Percentiles rank a stretch among this genome's conserved stretches.
Conservation (phyloP, 768 basidiomycete genomes). For the Scleroderma citrinum region DNA sequence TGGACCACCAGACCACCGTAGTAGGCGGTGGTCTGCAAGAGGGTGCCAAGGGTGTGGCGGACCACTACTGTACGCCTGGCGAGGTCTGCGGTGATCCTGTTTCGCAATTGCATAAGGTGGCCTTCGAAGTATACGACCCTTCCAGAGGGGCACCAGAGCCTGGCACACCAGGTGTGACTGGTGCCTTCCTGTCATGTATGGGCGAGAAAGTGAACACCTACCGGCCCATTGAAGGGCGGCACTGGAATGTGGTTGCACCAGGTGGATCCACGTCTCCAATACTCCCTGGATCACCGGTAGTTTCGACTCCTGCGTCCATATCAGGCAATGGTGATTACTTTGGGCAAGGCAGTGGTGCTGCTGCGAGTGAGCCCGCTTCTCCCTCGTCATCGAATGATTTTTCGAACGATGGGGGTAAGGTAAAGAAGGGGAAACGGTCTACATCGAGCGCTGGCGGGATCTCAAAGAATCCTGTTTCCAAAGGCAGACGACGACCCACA, state of each 20-base stretch:
- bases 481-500: constrained; percentile 64
- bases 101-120: constrained; percentile 93
- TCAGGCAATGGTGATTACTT: constrained; percentile 62
- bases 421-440: constrained; percentile 73
- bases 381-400: constrained; percentile 57
- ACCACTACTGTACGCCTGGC: constrained; percentile 75
- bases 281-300: constrained; percentile 65
- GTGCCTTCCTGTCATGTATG: constrained; percentile 86
- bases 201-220: constrained; percentile 92
- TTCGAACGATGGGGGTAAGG: constrained; percentile 79
- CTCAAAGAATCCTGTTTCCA: constrained; percentile 31
- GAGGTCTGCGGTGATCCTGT: constrained; percentile 93
- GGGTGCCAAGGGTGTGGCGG: constrained; percentile 77
- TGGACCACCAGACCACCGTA: constrained; percentile 84
- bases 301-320: constrained; percentile 53
- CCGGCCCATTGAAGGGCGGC: constrained; percentile 74
- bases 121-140: constrained; percentile 83
- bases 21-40: constrained; percentile 90
- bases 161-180: constrained; percentile 71
- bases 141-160: constrained; percentile 64
- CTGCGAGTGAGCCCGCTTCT: constrained; percentile 66
- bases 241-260: constrained; percentile 54
- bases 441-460: constrained; percentile 58
- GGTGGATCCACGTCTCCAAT: constrained; percentile 49
- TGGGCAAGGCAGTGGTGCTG: constrained; percentile 32